Evolutionary conservation across 2,329 filamentous ascomycete genomes (phyloP).

Genomic region (Aureobasidium zeae): DNA sequence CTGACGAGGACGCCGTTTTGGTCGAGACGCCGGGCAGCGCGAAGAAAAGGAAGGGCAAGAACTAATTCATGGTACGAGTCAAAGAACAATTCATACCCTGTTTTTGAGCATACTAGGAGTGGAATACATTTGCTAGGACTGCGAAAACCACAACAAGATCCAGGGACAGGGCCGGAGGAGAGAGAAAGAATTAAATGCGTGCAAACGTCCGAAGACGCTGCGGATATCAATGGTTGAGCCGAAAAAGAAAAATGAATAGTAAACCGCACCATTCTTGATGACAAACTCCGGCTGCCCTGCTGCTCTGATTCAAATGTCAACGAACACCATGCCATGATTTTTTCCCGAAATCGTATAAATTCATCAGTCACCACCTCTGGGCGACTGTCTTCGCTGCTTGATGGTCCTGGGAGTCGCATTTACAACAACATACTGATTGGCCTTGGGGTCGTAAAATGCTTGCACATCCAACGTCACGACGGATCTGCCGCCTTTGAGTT

Average conservation of each 20-base stretch:
- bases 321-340: conserved; percentile 15
- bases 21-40: conserved; percentile 51
- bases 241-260: conserved; percentile 3
- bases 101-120: background rate
- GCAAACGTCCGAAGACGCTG: conserved; percentile 3
- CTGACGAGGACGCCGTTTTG: conserved; percentile 67
- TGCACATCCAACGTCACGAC: conserved; percentile 37
- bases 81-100: no score
- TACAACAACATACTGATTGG: conserved; percentile 29
- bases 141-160: background rate
- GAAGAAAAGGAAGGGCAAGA: conserved; percentile 56
- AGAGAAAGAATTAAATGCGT: conserved; percentile 37
- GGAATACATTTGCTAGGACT: background rate
- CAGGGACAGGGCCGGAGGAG: conserved; percentile 44
- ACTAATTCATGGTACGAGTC: conserved; percentile 18
- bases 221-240: conserved; percentile 12
- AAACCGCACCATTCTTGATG: background rate
- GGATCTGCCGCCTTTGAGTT: conserved; percentile 36
- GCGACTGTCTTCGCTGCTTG: conserved; percentile 31
- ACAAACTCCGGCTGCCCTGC: conserved; percentile 1
- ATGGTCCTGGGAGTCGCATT: conserved; percentile 24
- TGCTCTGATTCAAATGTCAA: background rate
- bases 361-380: conserved; percentile 30
- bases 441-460: conserved; percentile 38
- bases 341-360: conserved; percentile 2